phyloP scores from a whole-genome alignment of 495 filamentous ascomycete species.

The Xylaria cubensis region DNA sequence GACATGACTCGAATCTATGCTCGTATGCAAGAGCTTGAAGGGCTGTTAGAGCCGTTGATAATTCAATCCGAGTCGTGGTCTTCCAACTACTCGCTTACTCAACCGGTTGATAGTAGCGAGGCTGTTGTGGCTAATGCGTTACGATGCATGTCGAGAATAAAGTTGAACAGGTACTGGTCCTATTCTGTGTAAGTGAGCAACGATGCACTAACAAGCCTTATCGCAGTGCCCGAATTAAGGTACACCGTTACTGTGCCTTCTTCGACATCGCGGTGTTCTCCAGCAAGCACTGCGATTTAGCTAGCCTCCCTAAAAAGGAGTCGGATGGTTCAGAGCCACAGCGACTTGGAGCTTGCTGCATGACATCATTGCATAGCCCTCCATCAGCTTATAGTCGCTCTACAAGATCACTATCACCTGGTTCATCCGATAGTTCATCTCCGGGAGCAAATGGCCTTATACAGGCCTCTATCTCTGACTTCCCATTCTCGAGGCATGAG shows the following conservation, averaged over 20 bases:
- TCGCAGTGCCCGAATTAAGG: slow-evolving; percentile 64
- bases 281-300: slow-evolving; percentile 64
- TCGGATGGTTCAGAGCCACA: slow-evolving; percentile 31
- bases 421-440: slow-evolving; percentile 46
- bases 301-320: slow-evolving; percentile 45
- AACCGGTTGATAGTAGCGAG: slow-evolving; percentile 54
- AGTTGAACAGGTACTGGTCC: slow-evolving; percentile 58
- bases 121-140: slow-evolving; percentile 56
- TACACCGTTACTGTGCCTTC: slow-evolving; percentile 66
- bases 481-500: slow-evolving; percentile 60
- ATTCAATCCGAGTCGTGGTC: slow-evolving; percentile 54
- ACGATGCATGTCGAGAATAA: slow-evolving; percentile 63
- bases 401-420: slow-evolving; percentile 45
- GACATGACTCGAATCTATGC: slow-evolving; percentile 61
- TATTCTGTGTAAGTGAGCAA: background rate
- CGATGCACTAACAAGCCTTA: slow-evolving; percentile 25
- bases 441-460: slow-evolving; percentile 44
- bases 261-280: slow-evolving; percentile 66
- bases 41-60: slow-evolving; percentile 56
- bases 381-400: slow-evolving; percentile 47
- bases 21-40: slow-evolving; percentile 63
- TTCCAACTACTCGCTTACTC: slow-evolving; percentile 45
- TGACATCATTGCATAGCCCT: slow-evolving; percentile 37
- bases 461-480: slow-evolving; percentile 44
- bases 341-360: slow-evolving; percentile 36